Evolutionary conservation across 306 rosid species (phyloP), one percentile per base, ranked within the genome.

Genomic region (Quercus gilva): DNA sequence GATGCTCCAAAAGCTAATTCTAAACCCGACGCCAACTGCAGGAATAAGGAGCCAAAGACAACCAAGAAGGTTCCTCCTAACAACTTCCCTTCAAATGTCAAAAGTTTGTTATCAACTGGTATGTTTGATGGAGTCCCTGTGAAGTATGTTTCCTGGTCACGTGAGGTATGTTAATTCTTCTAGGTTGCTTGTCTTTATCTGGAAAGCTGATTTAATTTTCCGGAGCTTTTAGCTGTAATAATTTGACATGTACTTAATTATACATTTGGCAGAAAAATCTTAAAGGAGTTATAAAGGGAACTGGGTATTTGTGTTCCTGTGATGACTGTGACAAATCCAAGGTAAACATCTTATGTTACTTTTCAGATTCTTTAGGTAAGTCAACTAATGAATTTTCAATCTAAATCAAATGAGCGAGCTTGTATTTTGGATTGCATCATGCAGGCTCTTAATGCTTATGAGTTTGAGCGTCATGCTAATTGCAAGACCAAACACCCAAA

Each of bases 401-500:
- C 28, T 85, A 59, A 35, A 69, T 61, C 79, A 49, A 69, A 70
- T 79, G 71, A 69, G 72, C 45, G 53, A 75, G 81, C 75, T 86
- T 37, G 64, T 78, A 28, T 80, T n/a, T 86, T 71, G 68, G 83
- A 85, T 82, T 84, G 23, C 80, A 26, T 84, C 65, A 20, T 82
- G 76, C 90, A 95, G 99, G 83, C 93, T 82, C 96, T 93, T 74
- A 95, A 95, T 87, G 98, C 99, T n/a, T 95, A 90, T 56, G 98
- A 95, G 81, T 93, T 92, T 81, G 99, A 95, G 86, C 92, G 93
- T 58, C 97, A 95, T 74, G 98, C 97, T 60, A 94, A 96, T 87
- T 91, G 93, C 84, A 93, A 95, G 90, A 93, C 99, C 78, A 95
- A 93, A 82, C 98, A 93, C 85, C 97, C 99, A 15, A 95, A 95